phyloP scores from a whole-genome alignment of 805 yeast species.

The Ogataea polymorpha region DNA sequence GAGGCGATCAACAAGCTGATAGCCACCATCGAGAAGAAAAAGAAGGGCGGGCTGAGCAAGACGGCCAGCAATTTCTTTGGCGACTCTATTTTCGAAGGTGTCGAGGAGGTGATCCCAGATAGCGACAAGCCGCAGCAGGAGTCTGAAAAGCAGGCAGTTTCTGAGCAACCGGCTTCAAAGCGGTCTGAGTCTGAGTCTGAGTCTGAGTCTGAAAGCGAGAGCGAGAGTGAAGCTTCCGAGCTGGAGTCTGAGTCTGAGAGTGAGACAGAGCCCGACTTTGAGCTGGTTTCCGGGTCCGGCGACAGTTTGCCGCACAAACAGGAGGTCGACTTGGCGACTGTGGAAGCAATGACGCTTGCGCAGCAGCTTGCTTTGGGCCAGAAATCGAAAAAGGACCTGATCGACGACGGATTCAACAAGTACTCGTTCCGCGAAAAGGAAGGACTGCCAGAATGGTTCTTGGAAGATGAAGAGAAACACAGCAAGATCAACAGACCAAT shows the following conservation, averaged over 20 bases:
- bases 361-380: constrained; percentile 93
- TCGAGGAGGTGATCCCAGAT: constrained; percentile 35
- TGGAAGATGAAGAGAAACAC: constrained; percentile 87
- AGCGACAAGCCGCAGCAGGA: constrained; percentile 9
- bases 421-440: constrained; percentile 90
- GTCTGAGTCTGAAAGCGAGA: not conserved
- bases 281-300: constrained; percentile 23
- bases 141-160: not conserved
- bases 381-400: constrained; percentile 74
- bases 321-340: constrained; percentile 82
- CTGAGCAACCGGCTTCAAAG: constrained; percentile 16
- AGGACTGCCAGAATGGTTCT: constrained; percentile 94
- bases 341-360: constrained; percentile 96
- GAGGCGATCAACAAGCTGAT: constrained; percentile 62
- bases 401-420: constrained; percentile 91
- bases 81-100: constrained; percentile 52
- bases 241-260: constrained; percentile 9
- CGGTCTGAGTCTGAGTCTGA: not conserved
- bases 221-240: constrained; percentile 19
- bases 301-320: constrained; percentile 48
- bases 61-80: constrained; percentile 44
- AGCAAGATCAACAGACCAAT: constrained; percentile 86
- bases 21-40: constrained; percentile 44
- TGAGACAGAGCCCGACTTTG: constrained; percentile 40
- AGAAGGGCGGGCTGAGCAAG: constrained; percentile 41